Base-by-base conservation (phyloP, 306 rosid genomes). In the Cicer yamashitae region DNA sequence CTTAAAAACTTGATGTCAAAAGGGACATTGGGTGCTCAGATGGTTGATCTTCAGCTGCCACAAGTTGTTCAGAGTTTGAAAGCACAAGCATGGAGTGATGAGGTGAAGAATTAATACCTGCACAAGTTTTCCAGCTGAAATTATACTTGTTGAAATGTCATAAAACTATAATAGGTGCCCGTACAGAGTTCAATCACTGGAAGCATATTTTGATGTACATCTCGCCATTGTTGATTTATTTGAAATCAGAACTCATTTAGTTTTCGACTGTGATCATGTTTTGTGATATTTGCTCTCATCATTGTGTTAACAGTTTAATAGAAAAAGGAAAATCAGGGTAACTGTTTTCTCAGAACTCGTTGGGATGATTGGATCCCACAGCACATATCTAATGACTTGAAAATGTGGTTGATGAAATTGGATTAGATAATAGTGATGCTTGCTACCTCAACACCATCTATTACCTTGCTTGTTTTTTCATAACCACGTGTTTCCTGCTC, bases 61-160 rank as follows among this genome's bases (percentile, higher is more conserved):
- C 99, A 90, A 82, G 84, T 87, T 76, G 99, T 92, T 82, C 99
- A 89, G 80, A 96, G 89, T 83, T 89, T 96, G 87, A 96, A 96
- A 84, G 92, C 96, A 67, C 99, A 96, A 86, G 99, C 99, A 58
- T 96, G 99, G 99, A 96, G 98, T 88, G 99, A 96, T 82, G 99
- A 96, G 99, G 99, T 96, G 70, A 83, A 83, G 48, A 81, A 70
- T 54, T 68, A 30, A 50, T 34, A 41, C 67, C 38, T 68, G 58
- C 53, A 38, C 79, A 25, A 70, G 57, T 7, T 75, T 82, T 80
- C 46, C 37, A 37, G 37, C 67, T 77, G 70, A 70, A 46, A 71
- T 9, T 82, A 13, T 52, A 25, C 45, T 59, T 80, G 53, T 65
- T 67, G 50, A 61, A 71, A 58, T 70, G 13, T 43, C 77, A 60